phyloP scores from a whole-genome alignment of 2,329 filamentous ascomycete genomes.

The Scytalidium sp. region DNA sequence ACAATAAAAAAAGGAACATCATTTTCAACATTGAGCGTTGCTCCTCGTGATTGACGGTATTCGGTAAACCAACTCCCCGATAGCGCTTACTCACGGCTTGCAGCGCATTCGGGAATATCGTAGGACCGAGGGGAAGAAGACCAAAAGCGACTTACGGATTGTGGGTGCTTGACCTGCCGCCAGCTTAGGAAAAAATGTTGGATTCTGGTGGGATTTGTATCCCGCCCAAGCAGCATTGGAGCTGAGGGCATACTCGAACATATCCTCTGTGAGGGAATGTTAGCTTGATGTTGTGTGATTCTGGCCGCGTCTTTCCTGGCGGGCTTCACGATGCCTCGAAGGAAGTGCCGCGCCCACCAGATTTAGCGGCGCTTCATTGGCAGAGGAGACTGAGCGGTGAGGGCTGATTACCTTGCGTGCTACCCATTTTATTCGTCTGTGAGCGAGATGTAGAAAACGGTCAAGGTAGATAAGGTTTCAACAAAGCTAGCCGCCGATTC shows the following conservation, averaged over 20 bases:
- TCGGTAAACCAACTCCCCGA: too few species aligned
- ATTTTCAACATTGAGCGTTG: too few species aligned
- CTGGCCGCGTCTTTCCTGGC: background rate
- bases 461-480: background rate
- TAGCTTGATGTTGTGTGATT: background rate
- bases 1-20: too few species aligned
- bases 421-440: background rate
- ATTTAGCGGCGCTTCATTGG: background rate
- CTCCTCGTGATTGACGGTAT: too few species aligned
- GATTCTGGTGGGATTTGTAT: slow-evolving; percentile 62
- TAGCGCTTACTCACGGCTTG: background rate
- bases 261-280: slow-evolving; percentile 42
- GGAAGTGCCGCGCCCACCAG: background rate
- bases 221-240: slow-evolving; percentile 70
- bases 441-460: background rate
- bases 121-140: slow-evolving; percentile 1
- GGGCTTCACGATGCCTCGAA: background rate
- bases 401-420: background rate
- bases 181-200: slow-evolving; percentile 67
- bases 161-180: slow-evolving; percentile 64
- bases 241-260: slow-evolving; percentile 60
- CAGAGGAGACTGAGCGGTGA: background rate
- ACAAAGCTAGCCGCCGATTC: background rate
- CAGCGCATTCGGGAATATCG: background rate
- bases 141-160: slow-evolving; percentile 45